A percentile compares a stretch with the other conserved stretches of the same genome.
phyloP scores from a whole-genome alignment of 768 basidiomycete genomes.

The Mycena chlorophos region DNA sequence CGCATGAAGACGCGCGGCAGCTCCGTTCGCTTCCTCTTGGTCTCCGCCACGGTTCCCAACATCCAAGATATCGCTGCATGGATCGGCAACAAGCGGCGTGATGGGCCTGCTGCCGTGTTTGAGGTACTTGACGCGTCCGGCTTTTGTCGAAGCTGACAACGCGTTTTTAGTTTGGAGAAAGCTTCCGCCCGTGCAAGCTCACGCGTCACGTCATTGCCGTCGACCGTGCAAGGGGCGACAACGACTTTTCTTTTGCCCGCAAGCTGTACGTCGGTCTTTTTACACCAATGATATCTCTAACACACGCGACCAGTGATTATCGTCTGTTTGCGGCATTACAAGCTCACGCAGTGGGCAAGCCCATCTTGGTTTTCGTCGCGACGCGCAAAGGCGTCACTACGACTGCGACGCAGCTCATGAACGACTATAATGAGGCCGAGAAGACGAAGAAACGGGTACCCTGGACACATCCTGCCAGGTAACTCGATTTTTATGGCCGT shows the following conservation, averaged over 20 bases:
- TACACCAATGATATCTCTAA: background rate
- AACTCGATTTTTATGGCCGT: conserved; percentile 3
- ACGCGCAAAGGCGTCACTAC: conserved; percentile 77
- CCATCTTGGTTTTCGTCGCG: conserved; percentile 84
- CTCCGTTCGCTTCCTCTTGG: conserved; percentile 77
- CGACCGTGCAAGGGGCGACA: conserved; percentile 57
- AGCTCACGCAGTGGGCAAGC: conserved; percentile 74
- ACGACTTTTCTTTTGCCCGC: conserved; percentile 77
- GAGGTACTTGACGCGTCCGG: conserved; percentile 46
- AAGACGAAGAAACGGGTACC: conserved; percentile 54
- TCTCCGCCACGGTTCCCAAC: conserved; percentile 95
- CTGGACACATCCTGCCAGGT: conserved; percentile 68
- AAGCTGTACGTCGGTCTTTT: conserved; percentile 38
- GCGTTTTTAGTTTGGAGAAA: conserved; percentile 80
- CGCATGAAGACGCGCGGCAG: conserved; percentile 83
- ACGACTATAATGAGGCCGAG: conserved; percentile 63
- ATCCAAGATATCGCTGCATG: conserved; percentile 86
- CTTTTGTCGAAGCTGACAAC: conserved; percentile 1
- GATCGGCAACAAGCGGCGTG: conserved; percentile 56
- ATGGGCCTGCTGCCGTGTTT: conserved; percentile 60
- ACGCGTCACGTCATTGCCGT: conserved; percentile 73
- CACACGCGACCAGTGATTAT: conserved; percentile 42
- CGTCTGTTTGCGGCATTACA: conserved; percentile 74
- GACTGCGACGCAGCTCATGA: conserved; percentile 77
- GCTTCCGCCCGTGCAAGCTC: conserved; percentile 85